phyloP scores from a whole-genome alignment of 441 rosid species.

The Gossypium gossypioides region DNA sequence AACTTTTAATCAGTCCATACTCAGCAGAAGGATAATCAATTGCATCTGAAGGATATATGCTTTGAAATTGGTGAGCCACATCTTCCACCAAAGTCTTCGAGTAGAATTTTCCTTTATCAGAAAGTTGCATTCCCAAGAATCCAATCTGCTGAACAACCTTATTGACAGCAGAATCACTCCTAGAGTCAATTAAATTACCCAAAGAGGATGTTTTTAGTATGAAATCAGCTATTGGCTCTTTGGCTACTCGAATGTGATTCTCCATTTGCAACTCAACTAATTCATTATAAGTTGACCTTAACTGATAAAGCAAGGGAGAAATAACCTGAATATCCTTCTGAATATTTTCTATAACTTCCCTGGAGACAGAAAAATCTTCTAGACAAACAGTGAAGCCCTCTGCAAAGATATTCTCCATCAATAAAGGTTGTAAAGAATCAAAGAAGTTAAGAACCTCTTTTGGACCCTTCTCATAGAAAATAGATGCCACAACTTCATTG shows the following conservation, averaged over 20 bases:
- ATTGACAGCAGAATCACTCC: conserved; percentile 44
- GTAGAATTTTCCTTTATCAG: conserved; percentile 35
- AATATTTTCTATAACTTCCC: conserved; percentile 17
- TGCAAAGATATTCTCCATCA: conserved; percentile 61
- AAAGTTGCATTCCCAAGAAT: conserved; percentile 14
- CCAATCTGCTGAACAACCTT: conserved; percentile 20
- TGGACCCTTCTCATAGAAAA: conserved; percentile 69
- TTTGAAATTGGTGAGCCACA: conserved; percentile 50
- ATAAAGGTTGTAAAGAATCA: conserved; percentile 63
- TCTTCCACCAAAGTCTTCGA: conserved; percentile 73
- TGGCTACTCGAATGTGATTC: conserved; percentile 45
- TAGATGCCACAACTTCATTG: conserved; percentile 48
- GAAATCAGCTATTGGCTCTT: conserved; percentile 40
- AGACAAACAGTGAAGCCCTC: conserved; percentile 70
- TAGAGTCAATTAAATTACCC: conserved; percentile 63
- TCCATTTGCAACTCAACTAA: conserved; percentile 56
- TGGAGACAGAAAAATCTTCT: conserved; percentile 46
- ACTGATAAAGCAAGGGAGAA: conserved; percentile 30
- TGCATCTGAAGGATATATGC: conserved; percentile 40
- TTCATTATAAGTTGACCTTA: conserved; percentile 56
- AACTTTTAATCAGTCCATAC: conserved; percentile 58
- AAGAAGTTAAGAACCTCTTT: conserved; percentile 56
- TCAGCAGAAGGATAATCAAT: conserved; percentile 56
- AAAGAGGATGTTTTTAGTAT: conserved; percentile 52
- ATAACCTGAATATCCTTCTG: conserved; percentile 11